Evolutionary conservation across 2,329 filamentous ascomycete species (phyloP), one percentile per base, ranked within the genome.

Genomic region (Bipolaris sorokiniana): DNA sequence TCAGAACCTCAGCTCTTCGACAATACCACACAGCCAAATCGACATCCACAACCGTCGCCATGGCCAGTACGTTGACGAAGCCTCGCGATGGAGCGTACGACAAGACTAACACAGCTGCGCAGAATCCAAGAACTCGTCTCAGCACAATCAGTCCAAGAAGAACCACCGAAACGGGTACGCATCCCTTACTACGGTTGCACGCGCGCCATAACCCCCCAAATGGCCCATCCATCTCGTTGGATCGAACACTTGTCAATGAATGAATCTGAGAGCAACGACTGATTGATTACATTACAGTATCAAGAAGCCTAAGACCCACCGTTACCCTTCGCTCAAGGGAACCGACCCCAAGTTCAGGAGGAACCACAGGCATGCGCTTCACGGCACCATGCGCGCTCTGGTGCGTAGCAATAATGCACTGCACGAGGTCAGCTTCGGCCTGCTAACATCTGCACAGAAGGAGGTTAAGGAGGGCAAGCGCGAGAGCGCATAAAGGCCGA

Each of bases 101-200:
- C 38, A 47, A 42, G 49, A 53, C 66, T 71, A 64, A 68, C 42
- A 46, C 28, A 38, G 16, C 4, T 40, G 51, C 59, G 57, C 80
- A 97, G 93, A 98, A 88, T 98, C 95, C 78, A 98, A 98, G 92
- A 98, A 98, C 90, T 96, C 92, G 85, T 97, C 94, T 78, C 94
- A 98, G 88, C 92, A 97, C 86, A 97, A 97, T 85, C 90, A 95
- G 89, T 88, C 87, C 82, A 90, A 90, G 86, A 99, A 99, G 91
- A 93, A 92, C 84, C 95, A 99, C 90, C 89, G 90, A 81, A 99
- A 99, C 87, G 95, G 95, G 94, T 97, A 90, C 76, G 89, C 84
- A 52, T 56, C 51, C 61, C 59, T 59, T 48, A 46, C 45, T 31
- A 20, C 48, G 49, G 48, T 40, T 54, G 57, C 56, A 54, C 61